These are phyloP conservation scores for Trapa incisa DNA, from an alignment of 345 rosid species.

Conservation along the genomic window DNA sequence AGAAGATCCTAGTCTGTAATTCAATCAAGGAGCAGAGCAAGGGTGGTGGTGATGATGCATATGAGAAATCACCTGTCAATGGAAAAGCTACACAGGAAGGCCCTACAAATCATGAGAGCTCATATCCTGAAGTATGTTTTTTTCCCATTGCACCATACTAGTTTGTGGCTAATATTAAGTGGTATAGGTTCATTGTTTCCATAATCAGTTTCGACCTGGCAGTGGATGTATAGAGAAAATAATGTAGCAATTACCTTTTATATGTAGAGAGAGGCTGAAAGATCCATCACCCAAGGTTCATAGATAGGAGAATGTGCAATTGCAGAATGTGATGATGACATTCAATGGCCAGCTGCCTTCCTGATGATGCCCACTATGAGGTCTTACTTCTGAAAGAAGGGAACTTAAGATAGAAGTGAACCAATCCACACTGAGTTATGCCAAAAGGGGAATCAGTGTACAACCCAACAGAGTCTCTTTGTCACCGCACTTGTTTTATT, in stretches of 20 bases:
- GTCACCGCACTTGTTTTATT: background rate
- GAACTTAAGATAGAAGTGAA: background rate
- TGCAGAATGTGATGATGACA: background rate
- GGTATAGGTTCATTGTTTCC: no score
- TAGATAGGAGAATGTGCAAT: background rate
- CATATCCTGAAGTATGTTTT: slow-evolving; percentile 11
- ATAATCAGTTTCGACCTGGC: no score
- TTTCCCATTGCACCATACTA: background rate
- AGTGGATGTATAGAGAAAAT: background rate
- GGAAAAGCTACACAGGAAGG: slow-evolving; percentile 45
- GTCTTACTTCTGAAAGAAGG: background rate
- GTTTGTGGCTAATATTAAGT: background rate
- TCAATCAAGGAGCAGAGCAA: slow-evolving; percentile 79
- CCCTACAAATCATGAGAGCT: slow-evolving; percentile 6
- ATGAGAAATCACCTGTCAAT: slow-evolving; percentile 31
- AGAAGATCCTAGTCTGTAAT: slow-evolving; percentile 67
- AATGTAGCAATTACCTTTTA: background rate
- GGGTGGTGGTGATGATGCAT: slow-evolving; percentile 27
- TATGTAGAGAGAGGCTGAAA: background rate
- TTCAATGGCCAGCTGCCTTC: background rate
- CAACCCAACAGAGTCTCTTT: background rate
- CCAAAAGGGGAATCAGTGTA: background rate
- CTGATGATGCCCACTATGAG: background rate
- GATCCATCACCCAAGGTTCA: background rate
- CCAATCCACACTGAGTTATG: background rate